phyloP scores from a whole-genome alignment of 495 filamentous ascomycete species.

The Trichoderma parareesei region DNA sequence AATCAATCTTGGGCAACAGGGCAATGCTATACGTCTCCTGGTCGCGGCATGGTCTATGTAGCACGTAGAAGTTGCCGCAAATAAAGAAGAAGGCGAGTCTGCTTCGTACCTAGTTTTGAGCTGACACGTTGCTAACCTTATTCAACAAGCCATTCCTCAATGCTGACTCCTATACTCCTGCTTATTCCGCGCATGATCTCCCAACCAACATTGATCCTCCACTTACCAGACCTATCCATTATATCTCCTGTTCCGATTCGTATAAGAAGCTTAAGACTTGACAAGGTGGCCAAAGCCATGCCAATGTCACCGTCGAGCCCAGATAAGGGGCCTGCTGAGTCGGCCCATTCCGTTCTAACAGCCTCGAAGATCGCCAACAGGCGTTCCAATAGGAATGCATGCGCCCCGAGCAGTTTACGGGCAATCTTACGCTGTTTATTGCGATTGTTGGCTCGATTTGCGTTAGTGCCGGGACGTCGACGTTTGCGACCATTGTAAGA shows the following conservation, averaged over 20 bases:
- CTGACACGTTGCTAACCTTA: conserved; percentile 17
- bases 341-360: conserved; percentile 60
- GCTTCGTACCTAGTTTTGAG: background rate
- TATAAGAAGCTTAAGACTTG: conserved; percentile 66
- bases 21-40: background rate
- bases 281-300: conserved; percentile 71
- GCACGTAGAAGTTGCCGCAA: background rate
- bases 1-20: background rate
- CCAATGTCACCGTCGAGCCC: conserved; percentile 53
- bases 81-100: background rate
- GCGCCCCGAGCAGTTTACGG: conserved; percentile 60
- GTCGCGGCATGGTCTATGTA: background rate
- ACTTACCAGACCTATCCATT: conserved; percentile 59
- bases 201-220: conserved; percentile 69
- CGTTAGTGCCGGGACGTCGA: conserved; percentile 27
- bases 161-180: conserved; percentile 61
- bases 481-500: conserved; percentile 47
- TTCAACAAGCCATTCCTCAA: conserved; percentile 63
- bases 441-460: conserved; percentile 31
- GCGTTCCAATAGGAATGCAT: conserved; percentile 80
- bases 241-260: conserved; percentile 47
- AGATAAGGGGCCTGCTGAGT: conserved; percentile 14
- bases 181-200: conserved; percentile 58
- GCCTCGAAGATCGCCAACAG: conserved; percentile 81
- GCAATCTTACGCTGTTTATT: conserved; percentile 62